Conservation (phyloP, 2,329 filamentous ascomycete species). For the Aspergillus brunneoviolaceus region DNA sequence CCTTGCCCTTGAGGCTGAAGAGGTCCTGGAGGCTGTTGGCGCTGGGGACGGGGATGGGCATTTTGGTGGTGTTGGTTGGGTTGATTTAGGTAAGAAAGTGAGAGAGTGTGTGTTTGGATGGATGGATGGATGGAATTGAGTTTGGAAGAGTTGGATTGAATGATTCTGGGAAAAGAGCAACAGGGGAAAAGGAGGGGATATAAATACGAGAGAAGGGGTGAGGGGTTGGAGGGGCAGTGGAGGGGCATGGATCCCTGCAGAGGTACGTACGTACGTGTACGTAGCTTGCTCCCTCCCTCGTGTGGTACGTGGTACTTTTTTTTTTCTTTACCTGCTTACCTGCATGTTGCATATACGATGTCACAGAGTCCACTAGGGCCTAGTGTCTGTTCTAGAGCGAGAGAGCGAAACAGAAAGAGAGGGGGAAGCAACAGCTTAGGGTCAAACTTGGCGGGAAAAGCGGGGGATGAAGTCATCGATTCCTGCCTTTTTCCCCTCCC, state of each 20-base stretch:
- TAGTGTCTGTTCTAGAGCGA: too few relatives aligned
- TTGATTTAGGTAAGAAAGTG: background rate
- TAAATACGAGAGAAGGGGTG: background rate
- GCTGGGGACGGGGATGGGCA: constrained; percentile 41
- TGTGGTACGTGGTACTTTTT: too few relatives aligned
- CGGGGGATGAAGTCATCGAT: constrained; percentile 3
- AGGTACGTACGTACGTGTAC: too few relatives aligned
- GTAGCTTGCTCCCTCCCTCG: too few relatives aligned
- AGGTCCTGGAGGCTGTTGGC: constrained; percentile 40
- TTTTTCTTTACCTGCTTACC: too few relatives aligned
- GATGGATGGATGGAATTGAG: background rate
- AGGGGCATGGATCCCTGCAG: too few relatives aligned
- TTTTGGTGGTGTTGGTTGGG: constrained; percentile 19
- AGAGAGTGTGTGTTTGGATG: background rate
- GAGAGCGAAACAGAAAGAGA: too few relatives aligned
- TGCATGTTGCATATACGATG: too few relatives aligned
- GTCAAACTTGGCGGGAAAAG: background rate
- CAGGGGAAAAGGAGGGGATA: background rate
- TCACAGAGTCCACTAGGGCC: too few relatives aligned
- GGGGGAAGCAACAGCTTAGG: background rate
- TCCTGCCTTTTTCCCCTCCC: background rate
- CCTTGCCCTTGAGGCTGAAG: constrained; percentile 50
- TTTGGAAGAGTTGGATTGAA: too few relatives aligned
- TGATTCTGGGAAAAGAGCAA: background rate
- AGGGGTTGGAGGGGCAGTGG: background rate